phyloP scores from a whole-genome alignment of 306 rosid species.

The Rubus parviflorus region DNA sequence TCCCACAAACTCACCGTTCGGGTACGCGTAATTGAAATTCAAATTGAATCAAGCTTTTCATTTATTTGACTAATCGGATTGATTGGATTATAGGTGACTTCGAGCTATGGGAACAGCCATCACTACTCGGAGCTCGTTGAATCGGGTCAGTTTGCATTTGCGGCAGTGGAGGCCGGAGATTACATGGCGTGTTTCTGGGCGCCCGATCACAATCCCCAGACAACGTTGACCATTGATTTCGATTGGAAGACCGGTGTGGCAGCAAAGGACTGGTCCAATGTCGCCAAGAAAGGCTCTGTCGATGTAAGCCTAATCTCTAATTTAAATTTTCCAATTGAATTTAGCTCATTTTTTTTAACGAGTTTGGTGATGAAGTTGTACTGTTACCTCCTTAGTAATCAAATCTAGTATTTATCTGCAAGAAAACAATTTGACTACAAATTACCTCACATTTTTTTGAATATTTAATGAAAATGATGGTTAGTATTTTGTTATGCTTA shows the following conservation, averaged over 20 bases:
- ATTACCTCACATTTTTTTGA: not conserved
- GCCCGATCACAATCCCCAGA: conserved; percentile 53
- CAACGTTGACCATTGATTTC: conserved; percentile 64
- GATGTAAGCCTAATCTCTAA: conserved; percentile 54
- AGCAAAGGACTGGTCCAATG: conserved; percentile 91
- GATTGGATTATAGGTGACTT: conserved; percentile 62
- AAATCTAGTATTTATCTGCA: no score
- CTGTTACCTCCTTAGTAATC: not conserved
- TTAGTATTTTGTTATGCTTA: not conserved
- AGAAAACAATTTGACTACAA: no score
- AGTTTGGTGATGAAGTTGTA: not conserved
- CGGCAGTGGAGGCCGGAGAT: conserved; percentile 76
- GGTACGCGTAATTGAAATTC: conserved; percentile 37
- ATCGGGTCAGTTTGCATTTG: conserved; percentile 68
- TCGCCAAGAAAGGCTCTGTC: conserved; percentile 89
- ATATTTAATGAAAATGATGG: not conserved
- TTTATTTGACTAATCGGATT: conserved; percentile 13
- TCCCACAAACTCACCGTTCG: conserved; percentile 74
- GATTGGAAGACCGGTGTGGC: conserved; percentile 96
- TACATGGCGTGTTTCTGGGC: conserved; percentile 93
- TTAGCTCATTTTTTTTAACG: not conserved
- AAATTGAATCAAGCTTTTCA: not conserved
- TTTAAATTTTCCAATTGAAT: not conserved
- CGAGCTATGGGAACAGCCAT: conserved; percentile 64
- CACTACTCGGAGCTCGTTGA: conserved; percentile 70